Evolutionary conservation across 2,329 filamentous ascomycete species (phyloP).

Genomic region (Ophiocordyceps polyrhachis-furcata): DNA sequence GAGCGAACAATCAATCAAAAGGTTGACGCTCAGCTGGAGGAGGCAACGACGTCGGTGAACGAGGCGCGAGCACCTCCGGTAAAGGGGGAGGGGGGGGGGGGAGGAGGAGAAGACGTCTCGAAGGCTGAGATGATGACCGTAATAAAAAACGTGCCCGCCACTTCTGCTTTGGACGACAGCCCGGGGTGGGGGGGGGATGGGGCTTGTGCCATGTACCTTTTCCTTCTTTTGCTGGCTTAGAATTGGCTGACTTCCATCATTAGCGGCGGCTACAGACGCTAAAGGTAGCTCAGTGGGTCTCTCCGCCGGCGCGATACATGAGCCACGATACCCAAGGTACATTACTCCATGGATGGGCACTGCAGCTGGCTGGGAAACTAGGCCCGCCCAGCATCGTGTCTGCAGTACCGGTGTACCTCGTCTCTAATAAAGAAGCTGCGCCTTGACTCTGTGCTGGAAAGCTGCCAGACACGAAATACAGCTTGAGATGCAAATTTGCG

Average conservation of each 20-base stretch:
- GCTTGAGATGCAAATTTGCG: background rate
- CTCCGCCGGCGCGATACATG: background rate
- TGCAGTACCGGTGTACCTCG: background rate
- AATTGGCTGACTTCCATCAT: background rate
- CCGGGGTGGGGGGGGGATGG: slow-evolving; percentile 8
- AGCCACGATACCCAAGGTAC: background rate
- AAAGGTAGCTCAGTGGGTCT: background rate
- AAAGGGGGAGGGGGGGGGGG: slow-evolving; percentile 2
- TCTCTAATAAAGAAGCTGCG: background rate
- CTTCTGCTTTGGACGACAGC: slow-evolving; percentile 1
- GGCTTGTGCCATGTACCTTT: slow-evolving; percentile 6
- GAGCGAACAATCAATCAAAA: slow-evolving; percentile 1
- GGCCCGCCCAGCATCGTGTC: background rate
- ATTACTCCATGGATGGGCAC: background rate
- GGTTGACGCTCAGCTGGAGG: slow-evolving; percentile 2
- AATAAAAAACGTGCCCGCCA: slow-evolving; percentile 20
- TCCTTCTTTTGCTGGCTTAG: background rate
- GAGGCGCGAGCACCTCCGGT: background rate
- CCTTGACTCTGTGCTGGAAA: background rate
- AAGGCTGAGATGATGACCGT: slow-evolving; percentile 31
- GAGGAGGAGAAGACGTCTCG: slow-evolving; percentile 17
- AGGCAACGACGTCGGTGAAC: slow-evolving; percentile 3
- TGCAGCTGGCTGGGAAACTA: background rate
- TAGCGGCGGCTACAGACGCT: background rate
- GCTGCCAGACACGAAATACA: background rate